Conservation (phyloP, 1,284 basidiomycete species). For the Trametes polyzona region DNA sequence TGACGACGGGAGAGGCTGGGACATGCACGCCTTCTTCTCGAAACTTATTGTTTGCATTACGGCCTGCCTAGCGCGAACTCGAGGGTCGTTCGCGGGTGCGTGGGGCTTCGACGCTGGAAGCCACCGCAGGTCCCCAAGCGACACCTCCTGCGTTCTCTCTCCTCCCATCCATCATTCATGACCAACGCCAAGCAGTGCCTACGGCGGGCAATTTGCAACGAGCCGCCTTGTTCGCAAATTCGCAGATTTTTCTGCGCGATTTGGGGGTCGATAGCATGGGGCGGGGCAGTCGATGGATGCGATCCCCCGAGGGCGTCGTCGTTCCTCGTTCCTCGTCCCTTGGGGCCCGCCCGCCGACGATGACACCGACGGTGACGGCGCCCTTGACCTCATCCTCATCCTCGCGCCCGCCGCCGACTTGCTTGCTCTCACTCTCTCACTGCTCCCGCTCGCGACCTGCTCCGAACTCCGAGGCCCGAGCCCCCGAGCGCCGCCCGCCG, state of each 20-base stretch:
- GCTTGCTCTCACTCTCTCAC: not conserved
- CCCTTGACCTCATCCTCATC: conserved; percentile 9
- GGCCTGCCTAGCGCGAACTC: no score
- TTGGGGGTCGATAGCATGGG: not conserved
- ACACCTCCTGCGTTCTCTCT: not conserved
- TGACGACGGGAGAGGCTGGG: no score
- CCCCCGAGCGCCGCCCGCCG: not conserved
- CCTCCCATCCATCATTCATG: not conserved
- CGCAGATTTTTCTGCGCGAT: not conserved
- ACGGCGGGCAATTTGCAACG: not conserved
- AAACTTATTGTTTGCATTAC: no score
- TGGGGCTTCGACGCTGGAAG: no score
- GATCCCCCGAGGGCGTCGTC: no score
- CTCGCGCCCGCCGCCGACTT: not conserved
- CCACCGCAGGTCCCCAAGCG: no score
- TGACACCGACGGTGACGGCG: not conserved
- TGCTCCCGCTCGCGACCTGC: not conserved
- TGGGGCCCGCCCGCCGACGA: not conserved
- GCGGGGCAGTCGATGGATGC: not conserved
- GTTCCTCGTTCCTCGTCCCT: no score
- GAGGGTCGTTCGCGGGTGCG: not conserved
- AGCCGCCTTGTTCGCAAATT: not conserved
- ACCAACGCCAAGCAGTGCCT: not conserved
- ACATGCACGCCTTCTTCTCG: no score
- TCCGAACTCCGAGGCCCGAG: not conserved